Conservation (phyloP, 2,329 filamentous ascomycete species). For the Aspergillus novofumigatus region DNA sequence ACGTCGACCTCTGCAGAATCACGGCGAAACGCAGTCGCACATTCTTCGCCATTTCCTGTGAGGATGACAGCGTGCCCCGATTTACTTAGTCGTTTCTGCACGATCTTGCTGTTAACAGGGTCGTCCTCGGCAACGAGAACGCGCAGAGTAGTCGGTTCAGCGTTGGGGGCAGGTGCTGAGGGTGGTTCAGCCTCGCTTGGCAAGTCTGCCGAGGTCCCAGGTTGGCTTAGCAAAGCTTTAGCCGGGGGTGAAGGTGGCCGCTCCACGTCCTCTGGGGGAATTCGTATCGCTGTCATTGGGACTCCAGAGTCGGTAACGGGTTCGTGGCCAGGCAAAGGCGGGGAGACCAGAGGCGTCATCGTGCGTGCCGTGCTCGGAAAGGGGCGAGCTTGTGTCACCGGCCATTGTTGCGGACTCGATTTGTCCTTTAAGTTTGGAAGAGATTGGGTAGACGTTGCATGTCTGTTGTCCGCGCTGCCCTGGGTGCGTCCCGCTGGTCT, state of each 20-base stretch:
- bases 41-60: conserved; percentile 82
- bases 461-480: conserved; percentile 10
- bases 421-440: neutral
- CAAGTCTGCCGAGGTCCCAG: conserved; percentile 4
- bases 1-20: conserved; percentile 65
- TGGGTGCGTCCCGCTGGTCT: neutral
- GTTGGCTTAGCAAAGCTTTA: neutral
- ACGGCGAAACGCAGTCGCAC: conserved; percentile 66
- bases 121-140: conserved; percentile 86
- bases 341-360: neutral
- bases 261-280: conserved; percentile 21
- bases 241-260: conserved; percentile 1
- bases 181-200: neutral
- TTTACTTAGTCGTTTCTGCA: conserved; percentile 76
- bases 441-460: conserved; percentile 13
- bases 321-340: conserved; percentile 19
- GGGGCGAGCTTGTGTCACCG: neutral
- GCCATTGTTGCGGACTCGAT: neutral
- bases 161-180: neutral
- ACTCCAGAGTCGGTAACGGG: conserved; percentile 33
- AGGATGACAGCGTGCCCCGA: conserved; percentile 67
- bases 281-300: conserved; percentile 27
- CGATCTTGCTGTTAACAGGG: conserved; percentile 78
- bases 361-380: neutral
- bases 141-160: conserved; percentile 9